A percentile compares a stretch with the other conserved stretches of the same genome.
Evolutionary conservation across 768 basidiomycete genomes (phyloP).

Genomic region (Tricholoma sp.): DNA sequence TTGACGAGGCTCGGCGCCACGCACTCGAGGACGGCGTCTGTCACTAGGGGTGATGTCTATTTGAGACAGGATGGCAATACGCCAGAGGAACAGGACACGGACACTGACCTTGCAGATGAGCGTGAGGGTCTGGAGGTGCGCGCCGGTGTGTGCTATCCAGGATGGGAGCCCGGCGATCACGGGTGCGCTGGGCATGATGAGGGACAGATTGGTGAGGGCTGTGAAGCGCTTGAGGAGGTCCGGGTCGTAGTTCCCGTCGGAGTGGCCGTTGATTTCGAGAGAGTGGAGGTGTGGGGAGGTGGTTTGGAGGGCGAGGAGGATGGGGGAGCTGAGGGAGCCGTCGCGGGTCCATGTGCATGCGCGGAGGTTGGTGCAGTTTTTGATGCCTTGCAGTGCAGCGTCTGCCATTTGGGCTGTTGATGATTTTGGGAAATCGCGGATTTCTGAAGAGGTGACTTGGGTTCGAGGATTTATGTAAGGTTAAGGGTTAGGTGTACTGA

Average conservation of each 20-base stretch:
- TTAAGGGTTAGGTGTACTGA: no score
- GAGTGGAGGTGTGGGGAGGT: constrained; percentile 39
- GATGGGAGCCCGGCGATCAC: constrained; percentile 44
- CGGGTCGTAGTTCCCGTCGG: constrained; percentile 52
- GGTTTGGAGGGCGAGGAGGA: constrained; percentile 47
- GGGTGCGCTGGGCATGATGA: constrained; percentile 69
- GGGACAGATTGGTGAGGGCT: constrained; percentile 48
- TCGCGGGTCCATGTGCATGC: constrained; percentile 80
- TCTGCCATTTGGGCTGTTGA: constrained; percentile 29
- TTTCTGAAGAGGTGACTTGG: no score
- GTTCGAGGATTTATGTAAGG: no score
- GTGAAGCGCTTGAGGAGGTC: constrained; percentile 43
- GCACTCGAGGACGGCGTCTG: constrained; percentile 46
- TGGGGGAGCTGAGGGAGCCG: constrained; percentile 58
- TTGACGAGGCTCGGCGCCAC: constrained; percentile 45
- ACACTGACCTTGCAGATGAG: constrained; percentile 67
- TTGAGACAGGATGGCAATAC: neutral
- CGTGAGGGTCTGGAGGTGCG: constrained; percentile 50
- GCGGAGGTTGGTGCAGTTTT: constrained; percentile 56
- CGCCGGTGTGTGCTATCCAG: constrained; percentile 46
- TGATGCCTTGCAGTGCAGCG: constrained; percentile 44
- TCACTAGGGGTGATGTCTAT: constrained; percentile 54
- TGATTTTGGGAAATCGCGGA: constrained; percentile 69
- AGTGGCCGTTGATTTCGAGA: constrained; percentile 70
- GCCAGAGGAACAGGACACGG: neutral